Percentiles rank a stretch among this genome's conserved stretches.
Conservation (phyloP, 2,329 filamentous ascomycete species). For the Fusarium anthophilum region DNA sequence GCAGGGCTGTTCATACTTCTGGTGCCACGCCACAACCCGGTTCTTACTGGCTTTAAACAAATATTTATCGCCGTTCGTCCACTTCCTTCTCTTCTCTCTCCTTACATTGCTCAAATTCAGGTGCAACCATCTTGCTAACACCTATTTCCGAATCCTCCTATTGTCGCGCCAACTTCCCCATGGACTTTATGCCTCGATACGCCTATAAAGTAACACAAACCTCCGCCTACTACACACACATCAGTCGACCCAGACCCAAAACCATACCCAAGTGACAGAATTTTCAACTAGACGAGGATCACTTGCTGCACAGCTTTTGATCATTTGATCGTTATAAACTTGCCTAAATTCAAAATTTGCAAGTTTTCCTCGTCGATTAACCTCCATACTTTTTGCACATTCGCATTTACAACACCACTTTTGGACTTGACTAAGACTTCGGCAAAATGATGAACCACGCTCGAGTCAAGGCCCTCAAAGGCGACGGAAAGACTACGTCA, state of each 20-base stretch:
- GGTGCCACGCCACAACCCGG: conserved; percentile 37
- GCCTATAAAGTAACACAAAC: conserved; percentile 31
- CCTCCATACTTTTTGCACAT: neutral
- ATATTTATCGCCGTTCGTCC: conserved; percentile 32
- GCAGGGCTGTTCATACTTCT: conserved; percentile 25
- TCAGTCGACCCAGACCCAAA: conserved; percentile 35
- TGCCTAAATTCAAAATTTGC: conserved; percentile 14
- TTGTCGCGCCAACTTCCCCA: conserved; percentile 25
- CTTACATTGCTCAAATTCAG: conserved; percentile 17
- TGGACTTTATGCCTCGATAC: conserved; percentile 42
- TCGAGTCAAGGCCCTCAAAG: conserved; percentile 73
- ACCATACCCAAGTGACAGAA: conserved; percentile 36
- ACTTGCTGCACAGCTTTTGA: conserved; percentile 33
- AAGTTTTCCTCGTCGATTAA: conserved; percentile 41
- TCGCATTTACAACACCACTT: neutral
- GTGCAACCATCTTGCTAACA: conserved; percentile 24
- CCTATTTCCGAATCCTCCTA: conserved; percentile 18
- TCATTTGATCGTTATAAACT: conserved; percentile 6
- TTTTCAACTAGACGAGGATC: conserved; percentile 34
- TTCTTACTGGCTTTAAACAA: conserved; percentile 33
- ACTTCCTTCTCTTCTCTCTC: neutral
- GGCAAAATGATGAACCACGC: conserved; percentile 65
- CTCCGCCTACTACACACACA: conserved; percentile 29
- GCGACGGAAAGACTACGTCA: conserved; percentile 77
- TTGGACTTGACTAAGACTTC: neutral